Base-by-base conservation (phyloP, 345 rosid genomes). In the Raphanus raphanistrum region DNA sequence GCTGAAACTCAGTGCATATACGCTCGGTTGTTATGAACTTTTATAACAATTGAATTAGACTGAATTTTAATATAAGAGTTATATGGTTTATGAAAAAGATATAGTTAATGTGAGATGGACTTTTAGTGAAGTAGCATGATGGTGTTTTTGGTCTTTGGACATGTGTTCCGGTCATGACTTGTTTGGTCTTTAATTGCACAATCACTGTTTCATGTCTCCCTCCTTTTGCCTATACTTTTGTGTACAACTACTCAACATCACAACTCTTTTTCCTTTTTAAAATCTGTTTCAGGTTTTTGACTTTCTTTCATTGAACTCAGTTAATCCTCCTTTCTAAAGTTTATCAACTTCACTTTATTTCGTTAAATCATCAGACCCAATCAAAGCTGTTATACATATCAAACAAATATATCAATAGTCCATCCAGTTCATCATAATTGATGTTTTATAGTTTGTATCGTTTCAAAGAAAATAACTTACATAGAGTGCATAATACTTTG, bases 121-220 rank as follows among this genome's bases (percentile, higher is more conserved):
- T 41, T 41, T 50, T 50, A 60, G 64, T 66, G 74, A 68, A 74
- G 59, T 28, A 54, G 71, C 67, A 79, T 79, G 79, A 74, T 79
- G 78, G 33, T 79, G 75, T 74, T 69, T 79, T 63, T 29, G 61
- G 71, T 79, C 75, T 63, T 73, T 79, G 72, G 66, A 73, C 79
- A 79, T 79, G 82, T 74, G 75, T 45, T 79, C 62, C 36, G 70
- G 78, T 79, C 77, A 68, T 79, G 52, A 68, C 78, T 73, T 73
- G 66, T 79, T 79, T 73, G 82, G 74, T 73, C 66, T 79, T 79
- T 79, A 43, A 68, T 68, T 63, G 75, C 66, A 68, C 79, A 78
- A 74, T 79, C 66, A 74, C 79, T 68, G 75, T 79, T 79, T 69
- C 68, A 79, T 79, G 82, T 79, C 82, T 74, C 79, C 82, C 71